Base-by-base conservation (phyloP, 257 asterid genomes). In the Nicotiana tabacum region DNA sequence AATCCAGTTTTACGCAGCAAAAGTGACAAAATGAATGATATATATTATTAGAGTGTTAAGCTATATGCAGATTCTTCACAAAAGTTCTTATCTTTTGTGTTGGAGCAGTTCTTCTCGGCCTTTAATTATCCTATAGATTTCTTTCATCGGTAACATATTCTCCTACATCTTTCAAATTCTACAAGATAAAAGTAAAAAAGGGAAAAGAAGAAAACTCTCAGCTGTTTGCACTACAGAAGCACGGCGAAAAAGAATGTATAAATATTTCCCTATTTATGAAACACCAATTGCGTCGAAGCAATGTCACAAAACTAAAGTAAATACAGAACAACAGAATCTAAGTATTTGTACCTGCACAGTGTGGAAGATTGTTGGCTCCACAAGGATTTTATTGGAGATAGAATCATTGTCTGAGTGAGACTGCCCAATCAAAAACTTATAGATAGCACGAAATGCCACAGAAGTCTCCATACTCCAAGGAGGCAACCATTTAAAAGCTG, bases 391-490 rank as follows among this genome's bases (percentile, higher is more conserved):
- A 84, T 78, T 61, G 24, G 90, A 82, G 81, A 90, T 84, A 61
- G 85, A 68, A 84, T 83, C 83, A 84, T 84, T 83, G 74, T 84
- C 92, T 33, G 89, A 86, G 87, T 90, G 95, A 29, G 91, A 93
- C 65, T 91, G 89, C 67, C 93, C 89, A 39, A 93, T 90, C 85
- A 95, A 86, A 86, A 95, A 93, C 87, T 92, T 94, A 83, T 92
- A 97, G 84, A 96, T 90, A 65, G 94, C 83, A 43, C 94, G 97
- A 85, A 94, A 94, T 56, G 97, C 97, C 87, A 96, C 97, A n/a
- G 92, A 91, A 85, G 97, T 91, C 87, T 96, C 99, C 6, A 94
- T 91, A 89, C 94, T 93, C 97, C 97, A 94, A 13, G 98, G 93
- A 74, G 99, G 98, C 89, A 96, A 84, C 97, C 96, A 94, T 90